Evolutionary conservation across 371 early-diverging fungal species (phyloP), one percentile per base, ranked within the genome.

Genomic region (Phascolomyces articulosus): DNA sequence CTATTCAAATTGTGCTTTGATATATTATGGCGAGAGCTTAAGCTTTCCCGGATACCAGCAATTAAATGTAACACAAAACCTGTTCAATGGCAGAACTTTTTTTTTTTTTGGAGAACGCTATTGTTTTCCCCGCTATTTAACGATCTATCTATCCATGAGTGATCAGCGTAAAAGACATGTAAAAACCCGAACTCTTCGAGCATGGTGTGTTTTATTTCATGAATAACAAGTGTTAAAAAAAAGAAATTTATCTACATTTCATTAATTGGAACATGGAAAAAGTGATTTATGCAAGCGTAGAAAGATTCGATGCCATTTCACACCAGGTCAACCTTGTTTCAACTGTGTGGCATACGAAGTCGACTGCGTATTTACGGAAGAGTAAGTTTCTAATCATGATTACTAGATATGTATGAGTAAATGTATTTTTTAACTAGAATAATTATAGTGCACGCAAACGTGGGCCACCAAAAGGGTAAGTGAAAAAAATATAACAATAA

Each of bases 401-500:
- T n/a, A n/a, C n/a, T n/a, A n/a, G n/a, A n/a, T n/a, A n/a, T n/a
- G n/a, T n/a, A n/a, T n/a, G n/a, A n/a, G n/a, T n/a, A n/a, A n/a
- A n/a, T n/a, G n/a, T 47, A 6, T 47, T n/a, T 47, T n/a, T 20
- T n/a, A 47, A 11, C 20, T 47, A n/a, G n/a, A n/a, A n/a, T 47
- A 40, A 15, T 1, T 34, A 48, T 60, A 74, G 73, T 10, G 55
- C 57, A 4, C 71, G 71, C 40, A 73, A 72, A 59, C 62, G 75
- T 61, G 79, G 75, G 9, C 75, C 75, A 34, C 74, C 71, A n/a
- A 78, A 72, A 68, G 73, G 65, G 66, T 72, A 68, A 64, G 15
- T 23, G 16, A 2, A 40, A n/a, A 24, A 29, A 1, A 44, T 27
- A 13, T 9, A 15, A 41, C 20, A 29, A 11, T 9, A 11, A 34